These are phyloP conservation scores for Tetrapyrgos nigripes DNA, from an alignment of 1,284 basidiomycete genomes.

Conservation along the genomic window DNA sequence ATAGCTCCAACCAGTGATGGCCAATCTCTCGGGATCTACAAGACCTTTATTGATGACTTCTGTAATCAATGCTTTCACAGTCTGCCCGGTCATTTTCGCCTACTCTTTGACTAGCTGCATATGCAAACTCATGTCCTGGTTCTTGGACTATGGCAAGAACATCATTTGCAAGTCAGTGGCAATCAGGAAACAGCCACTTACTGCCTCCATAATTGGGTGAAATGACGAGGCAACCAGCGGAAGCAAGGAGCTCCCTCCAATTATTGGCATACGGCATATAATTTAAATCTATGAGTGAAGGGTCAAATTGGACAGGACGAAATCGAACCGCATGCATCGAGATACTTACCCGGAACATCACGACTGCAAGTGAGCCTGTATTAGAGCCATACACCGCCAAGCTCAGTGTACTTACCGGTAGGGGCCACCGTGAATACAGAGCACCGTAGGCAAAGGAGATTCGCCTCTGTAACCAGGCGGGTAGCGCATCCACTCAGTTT, in stretches of 20 bases:
- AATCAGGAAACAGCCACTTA: constrained; percentile 21
- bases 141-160: constrained; percentile 31
- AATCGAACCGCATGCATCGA: neutral
- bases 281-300: constrained; percentile 21
- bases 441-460: constrained; percentile 10
- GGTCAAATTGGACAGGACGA: neutral
- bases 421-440: constrained; percentile 34
- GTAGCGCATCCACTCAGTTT: constrained; percentile 32
- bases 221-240: constrained; percentile 37
- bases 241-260: constrained; percentile 39
- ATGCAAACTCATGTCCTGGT: constrained; percentile 35
- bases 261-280: constrained; percentile 43
- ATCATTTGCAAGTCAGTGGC: neutral
- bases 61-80: constrained; percentile 40
- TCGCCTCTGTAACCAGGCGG: neutral
- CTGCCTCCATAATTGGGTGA: constrained; percentile 41
- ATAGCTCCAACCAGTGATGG: constrained; percentile 41
- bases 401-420: constrained; percentile 32
- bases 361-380: too few species aligned
- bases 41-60: constrained; percentile 34
- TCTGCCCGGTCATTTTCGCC: constrained; percentile 34
- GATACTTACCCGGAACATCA: constrained; percentile 34
- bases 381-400: too few species aligned
- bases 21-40: constrained; percentile 34
- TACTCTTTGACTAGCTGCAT: constrained; percentile 24